Conservation (phyloP, 2,329 filamentous ascomycete genomes). For the Trichoderma citrinoviride region DNA sequence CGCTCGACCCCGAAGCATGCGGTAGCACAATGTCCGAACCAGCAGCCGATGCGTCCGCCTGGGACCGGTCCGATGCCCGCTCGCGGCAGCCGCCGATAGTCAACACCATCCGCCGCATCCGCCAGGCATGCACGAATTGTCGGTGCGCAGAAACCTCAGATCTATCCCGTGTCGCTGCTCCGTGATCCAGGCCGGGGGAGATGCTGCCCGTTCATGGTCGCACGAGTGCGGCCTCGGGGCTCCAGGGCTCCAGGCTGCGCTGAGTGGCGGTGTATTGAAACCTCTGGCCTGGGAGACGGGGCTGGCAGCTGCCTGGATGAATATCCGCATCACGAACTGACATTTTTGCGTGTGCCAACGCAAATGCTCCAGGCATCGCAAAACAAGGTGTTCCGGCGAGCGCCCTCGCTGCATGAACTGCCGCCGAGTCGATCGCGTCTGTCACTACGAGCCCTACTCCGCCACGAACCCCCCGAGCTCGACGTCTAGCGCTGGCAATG, state of each 20-base stretch:
- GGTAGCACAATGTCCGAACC: constrained; percentile 13
- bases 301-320: not conserved
- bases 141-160: constrained; percentile 5
- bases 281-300: no score
- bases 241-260: no score
- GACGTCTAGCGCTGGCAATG: not conserved
- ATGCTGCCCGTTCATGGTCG: not conserved
- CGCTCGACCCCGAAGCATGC: constrained; percentile 4
- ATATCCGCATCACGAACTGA: not conserved
- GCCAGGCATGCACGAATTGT: constrained; percentile 18
- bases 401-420: constrained; percentile 16
- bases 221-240: not conserved
- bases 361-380: constrained; percentile 7
- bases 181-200: not conserved
- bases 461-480: constrained; percentile 9
- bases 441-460: constrained; percentile 19
- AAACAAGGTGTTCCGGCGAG: constrained; percentile 15
- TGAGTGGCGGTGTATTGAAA: no score
- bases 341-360: not conserved
- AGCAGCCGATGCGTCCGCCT: constrained; percentile 13
- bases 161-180: not conserved
- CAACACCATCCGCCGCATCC: constrained; percentile 21
- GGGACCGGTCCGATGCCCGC: constrained; percentile 18
- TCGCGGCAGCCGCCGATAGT: constrained; percentile 11
- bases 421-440: constrained; percentile 20